Base-by-base conservation (phyloP, 352 stramenopile genomes). In the Phytophthora citricola region DNA sequence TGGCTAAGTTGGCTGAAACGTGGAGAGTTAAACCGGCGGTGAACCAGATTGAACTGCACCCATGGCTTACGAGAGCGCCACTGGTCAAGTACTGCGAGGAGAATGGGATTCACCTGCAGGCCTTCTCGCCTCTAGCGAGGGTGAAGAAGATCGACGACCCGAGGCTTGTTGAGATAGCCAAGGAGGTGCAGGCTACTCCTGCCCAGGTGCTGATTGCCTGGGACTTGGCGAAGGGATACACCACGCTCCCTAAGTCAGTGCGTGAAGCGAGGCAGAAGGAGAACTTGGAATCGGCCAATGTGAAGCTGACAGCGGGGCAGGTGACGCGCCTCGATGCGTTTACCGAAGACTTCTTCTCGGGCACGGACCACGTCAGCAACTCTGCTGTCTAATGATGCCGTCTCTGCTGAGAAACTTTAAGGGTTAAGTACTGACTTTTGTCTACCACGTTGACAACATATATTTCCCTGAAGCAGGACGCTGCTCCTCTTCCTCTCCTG, bases 1-100 rank as follows among this genome's bases (percentile, higher is more conserved):
- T 98, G 39, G 67, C 84, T 58, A 87, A 87, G 43, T 50, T 97
- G 6, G 76, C 88, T 34, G 38, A 75, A 45, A 76, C 81, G 10
- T 80, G 72, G 54, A 50, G 59, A 4, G 75, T 81, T 20, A 85
- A 81, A 29, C 81, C 84, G 1, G 74, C 79, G 0, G 86, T 92
- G 47, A 91, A 94, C 70, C 82, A 95, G 69, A 82, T 95, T 44
- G 75, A 89, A 50, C 79, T 92, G 60, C 76, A 90, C 50, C 82
- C 83, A 15, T 95, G 79, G 63, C 68, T 85, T 29, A 80, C 79
- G 29, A 76, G 83, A 12, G 40, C 63, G 62, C 71, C 81, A 15
- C 71, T 84, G 29, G 72, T 91, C 40, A 58, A 69, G 15, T 93
- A 86, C 57, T 95, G 85, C 52, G 50, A 79, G 32, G 44, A 69